Evolutionary conservation across 305 asterid genomes (phyloP).

Genomic region (Solanum hybrid): DNA sequence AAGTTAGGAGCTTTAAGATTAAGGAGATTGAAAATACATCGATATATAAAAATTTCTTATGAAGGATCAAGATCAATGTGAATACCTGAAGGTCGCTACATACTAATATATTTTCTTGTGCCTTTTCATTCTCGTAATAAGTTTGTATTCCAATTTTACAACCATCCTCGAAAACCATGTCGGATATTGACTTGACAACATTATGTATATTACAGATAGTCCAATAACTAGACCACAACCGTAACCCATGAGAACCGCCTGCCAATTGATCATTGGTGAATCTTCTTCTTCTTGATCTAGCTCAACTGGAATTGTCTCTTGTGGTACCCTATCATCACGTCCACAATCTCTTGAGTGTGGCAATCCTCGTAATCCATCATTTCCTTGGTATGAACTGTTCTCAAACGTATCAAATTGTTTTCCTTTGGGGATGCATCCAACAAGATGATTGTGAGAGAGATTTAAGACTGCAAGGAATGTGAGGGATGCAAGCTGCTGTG

Average conservation of each 20-base stretch:
- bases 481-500: fast-evolving
- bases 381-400: neutral
- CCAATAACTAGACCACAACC: neutral
- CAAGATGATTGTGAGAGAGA: neutral
- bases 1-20: neutral
- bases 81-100: too few relatives aligned
- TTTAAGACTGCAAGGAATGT: neutral
- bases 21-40: fast-evolving
- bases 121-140: too few relatives aligned
- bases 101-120: too few relatives aligned
- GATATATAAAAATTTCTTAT: too few relatives aligned
- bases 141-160: neutral
- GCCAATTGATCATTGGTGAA: neutral
- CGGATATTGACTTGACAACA: neutral
- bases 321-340: neutral
- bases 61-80: too few relatives aligned
- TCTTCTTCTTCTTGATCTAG: neutral
- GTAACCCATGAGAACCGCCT: neutral
- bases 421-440: neutral
- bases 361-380: neutral
- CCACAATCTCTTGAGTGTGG: neutral
- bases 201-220: too few relatives aligned
- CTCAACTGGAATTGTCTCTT: neutral
- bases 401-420: neutral
- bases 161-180: too few relatives aligned